Evolutionary conservation across 306 rosid species (phyloP).

Genomic region (Casuarina equisetifolia): DNA sequence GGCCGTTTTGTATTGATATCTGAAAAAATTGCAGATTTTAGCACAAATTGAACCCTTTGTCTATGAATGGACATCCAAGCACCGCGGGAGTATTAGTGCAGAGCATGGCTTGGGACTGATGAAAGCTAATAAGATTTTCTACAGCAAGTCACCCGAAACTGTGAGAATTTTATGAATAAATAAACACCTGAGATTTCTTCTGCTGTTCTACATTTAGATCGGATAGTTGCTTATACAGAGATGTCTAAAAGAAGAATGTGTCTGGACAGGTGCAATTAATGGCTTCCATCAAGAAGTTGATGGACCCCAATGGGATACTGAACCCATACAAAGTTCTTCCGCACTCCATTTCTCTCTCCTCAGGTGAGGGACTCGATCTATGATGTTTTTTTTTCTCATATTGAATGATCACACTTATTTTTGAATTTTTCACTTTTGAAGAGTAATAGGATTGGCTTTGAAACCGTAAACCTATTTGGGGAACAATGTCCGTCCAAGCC

Average conservation of each 20-base stretch:
- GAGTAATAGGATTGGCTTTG: not conserved
- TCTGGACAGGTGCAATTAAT: conserved; percentile 72
- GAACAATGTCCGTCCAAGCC: not conserved
- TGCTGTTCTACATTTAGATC: not conserved
- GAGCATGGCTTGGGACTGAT: conserved; percentile 94
- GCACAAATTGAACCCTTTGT: conserved; percentile 88
- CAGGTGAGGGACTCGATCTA: conserved; percentile 20
- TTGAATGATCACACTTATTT: not conserved
- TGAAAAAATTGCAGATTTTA: conserved; percentile 53
- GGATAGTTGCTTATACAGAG: conserved; percentile 18
- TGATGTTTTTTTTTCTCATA: conserved; percentile 1
- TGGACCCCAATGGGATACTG: conserved; percentile 88
- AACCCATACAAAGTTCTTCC: conserved; percentile 98
- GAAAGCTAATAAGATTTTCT: conserved; percentile 84
- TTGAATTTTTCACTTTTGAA: not conserved
- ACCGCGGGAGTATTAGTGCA: conserved; percentile 85
- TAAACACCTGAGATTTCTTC: not conserved
- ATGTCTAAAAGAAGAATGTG: conserved; percentile 15
- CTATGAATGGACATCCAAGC: conserved; percentile 91
- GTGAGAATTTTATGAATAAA: conserved; percentile 49
- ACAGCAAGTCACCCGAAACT: conserved; percentile 68
- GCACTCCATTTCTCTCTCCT: conserved; percentile 36
- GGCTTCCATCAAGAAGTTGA: conserved; percentile 79
- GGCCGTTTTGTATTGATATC: conserved; percentile 7
- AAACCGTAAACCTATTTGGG: not conserved